Percentiles rank a stretch among this genome's conserved stretches.
These are phyloP conservation scores for Ceratobasidium sp. DNA, from an alignment of 1,284 basidiomycete species.

Conservation along the genomic window DNA sequence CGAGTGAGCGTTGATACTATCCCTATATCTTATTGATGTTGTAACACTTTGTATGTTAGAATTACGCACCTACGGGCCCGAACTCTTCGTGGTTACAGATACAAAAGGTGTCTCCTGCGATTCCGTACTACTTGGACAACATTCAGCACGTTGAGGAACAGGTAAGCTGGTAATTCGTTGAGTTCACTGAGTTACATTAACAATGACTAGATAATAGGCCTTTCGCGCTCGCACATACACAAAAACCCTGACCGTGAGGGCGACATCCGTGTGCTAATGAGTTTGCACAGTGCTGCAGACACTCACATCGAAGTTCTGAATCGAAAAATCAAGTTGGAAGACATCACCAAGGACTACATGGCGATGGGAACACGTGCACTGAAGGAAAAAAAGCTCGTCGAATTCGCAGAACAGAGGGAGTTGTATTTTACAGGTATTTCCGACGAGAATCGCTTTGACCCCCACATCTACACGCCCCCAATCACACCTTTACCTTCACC, in stretches of 20 bases:
- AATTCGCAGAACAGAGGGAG: background rate
- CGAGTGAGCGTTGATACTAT: background rate
- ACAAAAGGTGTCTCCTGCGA: background rate
- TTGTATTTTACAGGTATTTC: background rate
- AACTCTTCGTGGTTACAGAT: background rate
- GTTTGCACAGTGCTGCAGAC: background rate
- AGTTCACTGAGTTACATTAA: background rate
- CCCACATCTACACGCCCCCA: background rate
- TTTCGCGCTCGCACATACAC: background rate
- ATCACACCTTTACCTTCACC: too few relatives aligned
- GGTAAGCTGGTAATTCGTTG: background rate
- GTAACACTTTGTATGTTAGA: background rate
- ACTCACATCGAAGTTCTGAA: background rate
- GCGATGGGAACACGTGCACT: background rate
- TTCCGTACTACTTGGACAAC: background rate
- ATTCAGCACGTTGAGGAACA: constrained; percentile 6
- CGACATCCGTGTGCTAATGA: background rate
- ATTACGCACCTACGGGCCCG: background rate
- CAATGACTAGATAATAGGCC: background rate
- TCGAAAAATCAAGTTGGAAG: background rate
- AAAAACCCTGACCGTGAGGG: background rate
- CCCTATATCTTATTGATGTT: background rate
- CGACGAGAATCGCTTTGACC: background rate
- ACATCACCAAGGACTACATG: background rate
- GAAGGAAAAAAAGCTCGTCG: background rate